Evolutionary conservation across 192 early-diverging fungal genomes (phyloP).

Genomic region (Coemansia furcata): DNA sequence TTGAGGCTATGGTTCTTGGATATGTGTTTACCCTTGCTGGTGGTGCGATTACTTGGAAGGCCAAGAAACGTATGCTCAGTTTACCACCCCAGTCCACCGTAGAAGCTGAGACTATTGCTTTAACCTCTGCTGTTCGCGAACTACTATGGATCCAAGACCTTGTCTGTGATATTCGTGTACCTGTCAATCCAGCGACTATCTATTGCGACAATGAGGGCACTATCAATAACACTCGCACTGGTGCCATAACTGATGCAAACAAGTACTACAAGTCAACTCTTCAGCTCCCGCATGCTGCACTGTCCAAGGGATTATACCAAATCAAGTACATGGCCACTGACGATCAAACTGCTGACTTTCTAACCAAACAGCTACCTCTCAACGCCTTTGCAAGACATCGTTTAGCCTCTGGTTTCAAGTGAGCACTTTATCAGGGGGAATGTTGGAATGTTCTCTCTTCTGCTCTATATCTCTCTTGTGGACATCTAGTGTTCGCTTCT

Average conservation of each 20-base stretch:
- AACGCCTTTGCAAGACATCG: neutral
- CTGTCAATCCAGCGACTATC: neutral
- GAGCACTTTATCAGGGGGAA: neutral
- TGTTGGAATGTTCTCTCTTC: neutral
- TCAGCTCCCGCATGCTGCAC: neutral
- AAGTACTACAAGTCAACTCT: constrained; percentile 7
- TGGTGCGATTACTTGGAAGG: neutral
- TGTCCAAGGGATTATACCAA: neutral
- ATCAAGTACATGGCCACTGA: neutral
- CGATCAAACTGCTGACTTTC: constrained; percentile 5
- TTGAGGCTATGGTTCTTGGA: neutral
- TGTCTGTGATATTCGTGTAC: neutral
- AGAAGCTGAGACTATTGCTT: neutral
- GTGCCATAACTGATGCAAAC: neutral
- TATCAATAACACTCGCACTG: neutral
- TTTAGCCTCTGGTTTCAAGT: neutral
- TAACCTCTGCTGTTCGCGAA: neutral
- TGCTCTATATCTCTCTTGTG: too few species aligned
- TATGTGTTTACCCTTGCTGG: neutral
- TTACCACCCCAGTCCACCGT: neutral
- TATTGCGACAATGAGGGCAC: neutral
- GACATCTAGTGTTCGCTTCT: too few species aligned
- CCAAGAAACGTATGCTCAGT: neutral
- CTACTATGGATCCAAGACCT: neutral
- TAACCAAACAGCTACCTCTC: neutral